These are phyloP conservation scores for Elongisporangium prolatum DNA, from an alignment of 352 stramenopile species.

Conservation along the genomic window DNA sequence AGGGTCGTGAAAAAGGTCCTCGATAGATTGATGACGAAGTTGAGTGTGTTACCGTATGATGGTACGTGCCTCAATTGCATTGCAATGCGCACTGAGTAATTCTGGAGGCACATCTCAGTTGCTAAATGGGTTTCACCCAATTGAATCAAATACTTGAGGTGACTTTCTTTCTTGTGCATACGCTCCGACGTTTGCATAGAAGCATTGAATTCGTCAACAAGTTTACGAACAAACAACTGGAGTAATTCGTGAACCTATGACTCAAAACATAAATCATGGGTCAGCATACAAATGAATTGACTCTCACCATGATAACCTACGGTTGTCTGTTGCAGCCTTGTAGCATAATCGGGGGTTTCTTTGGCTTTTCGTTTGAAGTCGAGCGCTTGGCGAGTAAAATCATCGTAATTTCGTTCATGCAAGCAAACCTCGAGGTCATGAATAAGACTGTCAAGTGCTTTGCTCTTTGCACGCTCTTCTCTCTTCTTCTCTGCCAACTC, in stretches of 20 bases:
- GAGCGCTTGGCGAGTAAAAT: constrained; percentile 49
- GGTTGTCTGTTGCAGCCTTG: constrained; percentile 35
- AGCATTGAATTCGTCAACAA: constrained; percentile 74
- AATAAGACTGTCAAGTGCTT: constrained; percentile 52
- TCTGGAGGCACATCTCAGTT: constrained; percentile 79
- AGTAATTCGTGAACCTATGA: constrained; percentile 46
- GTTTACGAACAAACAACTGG: constrained; percentile 42
- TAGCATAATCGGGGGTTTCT: constrained; percentile 26
- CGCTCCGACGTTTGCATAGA: constrained; percentile 74
- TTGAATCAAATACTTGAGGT: constrained; percentile 69
- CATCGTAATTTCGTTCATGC: constrained; percentile 57
- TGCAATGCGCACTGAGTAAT: constrained; percentile 76
- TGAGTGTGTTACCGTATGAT: constrained; percentile 65
- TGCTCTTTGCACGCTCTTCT: constrained; percentile 41
- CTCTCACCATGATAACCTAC: constrained; percentile 9
- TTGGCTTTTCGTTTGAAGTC: constrained; percentile 46
- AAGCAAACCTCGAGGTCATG: constrained; percentile 63
- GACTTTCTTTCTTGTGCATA: constrained; percentile 82
- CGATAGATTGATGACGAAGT: constrained; percentile 82
- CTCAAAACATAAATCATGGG: neutral
- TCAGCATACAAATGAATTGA: neutral
- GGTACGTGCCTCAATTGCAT: constrained; percentile 71
- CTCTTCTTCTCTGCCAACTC: constrained; percentile 45
- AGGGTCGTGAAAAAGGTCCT: constrained; percentile 84
- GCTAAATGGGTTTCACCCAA: constrained; percentile 59